Base-by-base conservation (phyloP, 306 rosid species). In the Medicago lupulina region DNA sequence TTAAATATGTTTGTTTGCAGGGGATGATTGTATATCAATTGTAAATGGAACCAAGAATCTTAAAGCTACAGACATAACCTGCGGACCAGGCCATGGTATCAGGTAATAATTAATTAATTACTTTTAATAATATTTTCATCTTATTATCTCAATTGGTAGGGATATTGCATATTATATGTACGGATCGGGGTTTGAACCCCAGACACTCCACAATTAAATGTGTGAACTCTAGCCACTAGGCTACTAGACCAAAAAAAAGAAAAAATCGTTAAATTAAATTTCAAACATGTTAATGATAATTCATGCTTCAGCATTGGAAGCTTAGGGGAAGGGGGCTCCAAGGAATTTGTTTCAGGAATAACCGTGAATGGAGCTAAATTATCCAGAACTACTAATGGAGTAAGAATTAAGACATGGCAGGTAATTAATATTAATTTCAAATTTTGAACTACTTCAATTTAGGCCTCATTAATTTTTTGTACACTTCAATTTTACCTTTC, bases 1-100 rank as follows among this genome's bases (percentile, higher is more conserved):
- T 76, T 54, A 3, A 71, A 21, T 21, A 2, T 55, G 1, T 38
- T 28, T 13, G 1, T 13, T 63, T 71, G 41, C 70, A 93, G 98
- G 98, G 8, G 98, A 93, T 77, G 97, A 93, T 70, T 93, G 98
- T 61, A 89, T 93, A 77, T 93, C 97, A 47, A 90, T 93, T 61
- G 98, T 80, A 9, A 70, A 50, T 51, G 98, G 95, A 18, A 79
- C 98, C 68, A 58, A n/a, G 28, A 79, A 88, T n/a, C 75, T 93
- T 7, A 40, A 17, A 74, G 95, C 88, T 73, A 75, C 75, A 3
- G 70, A 84, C 65, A 89, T 93, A 50, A 86, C 89, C 11, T 93
- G 98, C 25, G 98, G 98, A 75, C 98, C 98, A 14, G 98, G 98
- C 21, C 98, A 93, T 78, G 98, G 98, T 59, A 90, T 93, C 74